Evolutionary conservation across 2,329 filamentous ascomycete genomes (phyloP).

Genomic region (Lasiodiplodia gonubiensis): DNA sequence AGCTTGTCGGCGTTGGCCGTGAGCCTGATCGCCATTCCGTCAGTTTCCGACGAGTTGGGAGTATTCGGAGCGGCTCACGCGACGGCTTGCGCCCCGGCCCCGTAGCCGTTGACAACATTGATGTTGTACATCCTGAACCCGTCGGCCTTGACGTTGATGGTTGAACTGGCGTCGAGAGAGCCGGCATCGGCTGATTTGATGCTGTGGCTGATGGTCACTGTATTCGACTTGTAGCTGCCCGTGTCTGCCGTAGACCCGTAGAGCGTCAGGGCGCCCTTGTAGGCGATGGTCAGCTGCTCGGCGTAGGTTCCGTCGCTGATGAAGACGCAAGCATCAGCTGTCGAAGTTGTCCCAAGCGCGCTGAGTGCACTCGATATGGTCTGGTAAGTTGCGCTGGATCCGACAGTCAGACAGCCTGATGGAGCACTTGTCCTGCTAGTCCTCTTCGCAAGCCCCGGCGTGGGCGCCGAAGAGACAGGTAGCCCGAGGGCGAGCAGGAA

Average conservation of each 20-base stretch:
- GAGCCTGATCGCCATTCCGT: constrained; percentile 56
- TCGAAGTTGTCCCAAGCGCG: constrained; percentile 60
- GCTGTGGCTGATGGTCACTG: constrained; percentile 60
- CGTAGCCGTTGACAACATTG: constrained; percentile 56
- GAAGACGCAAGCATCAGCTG: constrained; percentile 64
- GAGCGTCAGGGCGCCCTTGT: constrained; percentile 59
- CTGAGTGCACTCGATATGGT: constrained; percentile 64
- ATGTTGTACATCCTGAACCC: constrained; percentile 69
- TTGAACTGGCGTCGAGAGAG: constrained; percentile 61
- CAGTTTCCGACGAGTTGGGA: constrained; percentile 33
- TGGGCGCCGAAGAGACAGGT: background rate
- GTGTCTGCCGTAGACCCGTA: constrained; percentile 65
- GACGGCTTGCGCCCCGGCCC: constrained; percentile 31
- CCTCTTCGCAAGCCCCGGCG: background rate
- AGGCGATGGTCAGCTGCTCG: constrained; percentile 63
- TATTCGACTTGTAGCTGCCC: constrained; percentile 58
- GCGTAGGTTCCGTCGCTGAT: constrained; percentile 65
- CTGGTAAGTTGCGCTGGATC: constrained; percentile 48
- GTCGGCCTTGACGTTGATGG: constrained; percentile 54
- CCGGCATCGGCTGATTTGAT: constrained; percentile 45
- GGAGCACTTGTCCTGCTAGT: constrained; percentile 53
- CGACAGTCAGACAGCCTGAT: constrained; percentile 58
- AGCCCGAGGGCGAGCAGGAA: background rate
- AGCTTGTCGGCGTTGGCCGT: constrained; percentile 58
- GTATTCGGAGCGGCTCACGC: constrained; percentile 2